Conservation (phyloP, 805 yeast species). For the Teunomyces aglyptinius region DNA sequence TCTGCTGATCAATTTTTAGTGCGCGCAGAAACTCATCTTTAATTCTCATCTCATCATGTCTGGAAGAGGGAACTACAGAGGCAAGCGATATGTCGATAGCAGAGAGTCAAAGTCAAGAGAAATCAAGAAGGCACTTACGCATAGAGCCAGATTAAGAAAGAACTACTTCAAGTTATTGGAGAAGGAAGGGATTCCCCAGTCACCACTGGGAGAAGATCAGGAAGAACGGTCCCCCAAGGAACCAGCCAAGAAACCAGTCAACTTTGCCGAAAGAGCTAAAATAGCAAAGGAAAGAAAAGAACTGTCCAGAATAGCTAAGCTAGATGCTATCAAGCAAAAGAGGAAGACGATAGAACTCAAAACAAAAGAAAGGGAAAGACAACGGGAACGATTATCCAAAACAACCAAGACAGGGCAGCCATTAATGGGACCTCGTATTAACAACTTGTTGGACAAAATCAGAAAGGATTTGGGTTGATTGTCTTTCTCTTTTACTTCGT, state of each 20-base stretch:
- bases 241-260: constrained; percentile 24
- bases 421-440: constrained; percentile 84
- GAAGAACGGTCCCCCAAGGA: constrained; percentile 17
- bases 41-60: constrained; percentile 9
- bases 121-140: constrained; percentile 72
- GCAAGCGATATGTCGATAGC: constrained; percentile 32
- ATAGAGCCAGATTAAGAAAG: constrained; percentile 77
- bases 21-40: background rate
- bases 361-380: constrained; percentile 40
- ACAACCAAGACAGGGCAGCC: constrained; percentile 84
- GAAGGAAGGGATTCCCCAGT: constrained; percentile 61
- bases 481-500: background rate
- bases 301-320: constrained; percentile 37
- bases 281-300: constrained; percentile 48
- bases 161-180: constrained; percentile 77
- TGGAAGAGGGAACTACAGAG: constrained; percentile 10
- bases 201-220: constrained; percentile 32
- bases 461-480: constrained; percentile 16
- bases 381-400: constrained; percentile 40
- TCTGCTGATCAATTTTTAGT: background rate
- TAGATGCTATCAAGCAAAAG: constrained; percentile 38
- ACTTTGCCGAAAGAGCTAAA: constrained; percentile 46
- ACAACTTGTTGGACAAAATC: constrained; percentile 73
- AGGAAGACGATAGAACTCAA: constrained; percentile 33
- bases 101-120: constrained; percentile 52